phyloP scores from a whole-genome alignment of 1,139 yeast species.

The Pneumocystis wakefieldiae region DNA sequence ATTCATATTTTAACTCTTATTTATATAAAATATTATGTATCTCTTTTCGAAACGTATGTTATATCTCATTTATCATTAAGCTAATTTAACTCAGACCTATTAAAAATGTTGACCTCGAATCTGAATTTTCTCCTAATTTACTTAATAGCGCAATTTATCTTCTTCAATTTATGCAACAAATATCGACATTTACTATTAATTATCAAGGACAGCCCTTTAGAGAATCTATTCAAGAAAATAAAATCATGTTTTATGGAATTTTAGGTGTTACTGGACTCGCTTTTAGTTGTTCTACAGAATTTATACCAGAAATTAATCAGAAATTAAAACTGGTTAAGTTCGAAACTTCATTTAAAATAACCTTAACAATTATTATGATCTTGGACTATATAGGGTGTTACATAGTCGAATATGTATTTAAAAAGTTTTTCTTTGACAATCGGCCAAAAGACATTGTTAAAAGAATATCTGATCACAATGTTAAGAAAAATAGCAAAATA shows the following conservation, averaged over 20 bases:
- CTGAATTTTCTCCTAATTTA: slow-evolving; percentile 72
- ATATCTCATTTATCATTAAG: slow-evolving; percentile 19
- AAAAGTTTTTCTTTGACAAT: slow-evolving; percentile 75
- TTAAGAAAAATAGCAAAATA: too few relatives aligned
- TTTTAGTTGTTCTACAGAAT: slow-evolving; percentile 77
- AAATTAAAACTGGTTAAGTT: slow-evolving; percentile 85
- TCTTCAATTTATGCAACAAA: slow-evolving; percentile 88
- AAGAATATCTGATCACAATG: slow-evolving; percentile 1
- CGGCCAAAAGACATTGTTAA: slow-evolving; percentile 85
- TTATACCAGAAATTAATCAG: slow-evolving; percentile 84
- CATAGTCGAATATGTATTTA: slow-evolving; percentile 66
- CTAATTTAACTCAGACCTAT: background rate
- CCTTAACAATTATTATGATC: slow-evolving; percentile 57
- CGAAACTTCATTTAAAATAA: slow-evolving; percentile 56
- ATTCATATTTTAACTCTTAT: slow-evolving; percentile 72
- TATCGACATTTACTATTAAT: slow-evolving; percentile 93
- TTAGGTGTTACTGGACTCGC: slow-evolving; percentile 84
- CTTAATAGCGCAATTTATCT: slow-evolving; percentile 92
- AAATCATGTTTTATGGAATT: slow-evolving; percentile 93
- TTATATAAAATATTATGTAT: slow-evolving; percentile 64
- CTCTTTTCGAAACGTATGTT: slow-evolving; percentile 45
- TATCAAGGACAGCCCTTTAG: slow-evolving; percentile 96
- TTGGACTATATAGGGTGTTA: slow-evolving; percentile 66
- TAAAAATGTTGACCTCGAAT: slow-evolving; percentile 57
- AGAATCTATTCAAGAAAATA: slow-evolving; percentile 76